These are phyloP conservation scores for Solanum boliviense DNA, from an alignment of 257 asterid genomes.

Conservation along the genomic window DNA sequence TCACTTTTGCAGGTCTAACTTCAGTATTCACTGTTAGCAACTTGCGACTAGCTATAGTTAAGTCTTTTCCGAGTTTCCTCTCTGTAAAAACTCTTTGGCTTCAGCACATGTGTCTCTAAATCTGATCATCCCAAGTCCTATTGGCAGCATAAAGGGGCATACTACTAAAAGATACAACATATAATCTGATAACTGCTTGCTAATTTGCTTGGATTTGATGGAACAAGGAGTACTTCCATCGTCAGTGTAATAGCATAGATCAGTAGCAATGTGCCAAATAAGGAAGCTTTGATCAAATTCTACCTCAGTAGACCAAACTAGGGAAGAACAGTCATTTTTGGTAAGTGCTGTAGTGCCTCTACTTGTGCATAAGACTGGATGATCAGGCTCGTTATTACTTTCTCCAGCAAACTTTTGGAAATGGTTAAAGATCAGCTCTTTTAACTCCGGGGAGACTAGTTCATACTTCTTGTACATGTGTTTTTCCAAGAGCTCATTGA, in stretches of 20 bases:
- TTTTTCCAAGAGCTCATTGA: conserved; percentile 23
- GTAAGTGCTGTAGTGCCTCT: conserved; percentile 15
- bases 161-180: conserved; percentile 38
- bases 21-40: conserved; percentile 27
- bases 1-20: conserved; percentile 31
- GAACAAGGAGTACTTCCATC: not conserved
- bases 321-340: not conserved
- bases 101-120: conserved; percentile 43
- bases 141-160: conserved; percentile 43
- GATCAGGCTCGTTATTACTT: not conserved
- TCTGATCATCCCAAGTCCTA: conserved; percentile 44
- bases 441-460: conserved; percentile 10
- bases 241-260: conserved; percentile 20
- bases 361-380: conserved; percentile 3
- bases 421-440: conserved; percentile 4
- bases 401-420: not conserved
- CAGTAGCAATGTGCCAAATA: conserved; percentile 43
- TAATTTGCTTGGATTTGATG: not conserved
- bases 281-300: conserved; percentile 38
- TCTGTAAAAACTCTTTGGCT: conserved; percentile 27
- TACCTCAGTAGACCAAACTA: conserved; percentile 2
- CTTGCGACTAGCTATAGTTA: conserved; percentile 12
- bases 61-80: not conserved
- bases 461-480: conserved; percentile 21
- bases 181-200: conserved; percentile 40